phyloP scores from a whole-genome alignment of 441 rosid species.

The Flueggea neowawraea region DNA sequence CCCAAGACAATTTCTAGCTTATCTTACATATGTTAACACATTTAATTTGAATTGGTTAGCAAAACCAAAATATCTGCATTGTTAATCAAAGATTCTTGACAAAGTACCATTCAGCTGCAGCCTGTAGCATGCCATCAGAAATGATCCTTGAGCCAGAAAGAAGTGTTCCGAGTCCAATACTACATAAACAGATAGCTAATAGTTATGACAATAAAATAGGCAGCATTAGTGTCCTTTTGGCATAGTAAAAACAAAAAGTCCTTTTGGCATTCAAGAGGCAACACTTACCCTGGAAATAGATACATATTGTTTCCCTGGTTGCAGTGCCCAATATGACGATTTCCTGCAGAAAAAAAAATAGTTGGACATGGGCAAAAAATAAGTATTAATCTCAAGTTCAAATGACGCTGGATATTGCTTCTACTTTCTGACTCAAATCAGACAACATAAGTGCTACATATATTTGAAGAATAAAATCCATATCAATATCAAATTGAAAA shows the following conservation, averaged over 20 bases:
- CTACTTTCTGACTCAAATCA: not conserved
- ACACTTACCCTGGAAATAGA: slow-evolving; percentile 96
- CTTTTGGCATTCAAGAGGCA: slow-evolving; percentile 6
- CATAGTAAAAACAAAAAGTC: not conserved
- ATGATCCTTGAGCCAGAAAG: slow-evolving; percentile 88
- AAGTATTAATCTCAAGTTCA: not conserved
- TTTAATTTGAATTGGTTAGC: not conserved
- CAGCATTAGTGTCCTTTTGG: slow-evolving; percentile 1
- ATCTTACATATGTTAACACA: not conserved
- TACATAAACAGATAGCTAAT: slow-evolving; percentile 32
- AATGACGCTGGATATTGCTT: not conserved
- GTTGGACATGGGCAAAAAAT: not conserved
- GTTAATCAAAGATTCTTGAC: slow-evolving; percentile 8
- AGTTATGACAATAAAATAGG: not conserved
- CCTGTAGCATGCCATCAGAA: slow-evolving; percentile 99
- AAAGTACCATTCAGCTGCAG: slow-evolving; percentile 94
- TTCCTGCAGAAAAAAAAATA: slow-evolving; percentile 42
- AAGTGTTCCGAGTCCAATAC: slow-evolving; percentile 97
- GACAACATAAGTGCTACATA: slow-evolving; percentile 2
- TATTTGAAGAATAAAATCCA: no score
- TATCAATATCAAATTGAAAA: no score
- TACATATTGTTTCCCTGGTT: slow-evolving; percentile 99
- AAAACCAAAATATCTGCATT: not conserved
- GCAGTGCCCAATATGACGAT: slow-evolving; percentile 83
- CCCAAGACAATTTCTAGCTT: not conserved